These are phyloP conservation scores for Hirschfeldia incana DNA, from an alignment of 345 rosid species.

Conservation along the genomic window DNA sequence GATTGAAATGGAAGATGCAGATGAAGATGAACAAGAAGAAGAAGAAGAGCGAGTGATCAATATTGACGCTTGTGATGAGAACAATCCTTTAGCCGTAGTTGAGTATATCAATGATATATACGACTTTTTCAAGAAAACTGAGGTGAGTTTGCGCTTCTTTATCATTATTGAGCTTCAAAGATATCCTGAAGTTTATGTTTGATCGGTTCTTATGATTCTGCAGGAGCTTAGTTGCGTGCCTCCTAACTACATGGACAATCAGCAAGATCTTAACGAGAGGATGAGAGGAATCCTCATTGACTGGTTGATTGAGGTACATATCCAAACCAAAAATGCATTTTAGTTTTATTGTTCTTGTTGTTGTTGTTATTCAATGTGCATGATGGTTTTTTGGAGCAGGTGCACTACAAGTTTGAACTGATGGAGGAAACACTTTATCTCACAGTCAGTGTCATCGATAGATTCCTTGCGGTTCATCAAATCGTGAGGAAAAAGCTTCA, in stretches of 20 bases:
- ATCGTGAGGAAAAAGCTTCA: slow-evolving; percentile 88
- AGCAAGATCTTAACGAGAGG: slow-evolving; percentile 73
- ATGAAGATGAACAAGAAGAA: background rate
- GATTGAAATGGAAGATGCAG: slow-evolving; percentile 85
- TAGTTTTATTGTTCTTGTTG: background rate
- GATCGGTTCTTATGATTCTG: slow-evolving; percentile 13
- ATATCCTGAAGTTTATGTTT: slow-evolving; percentile 6
- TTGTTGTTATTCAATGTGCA: background rate
- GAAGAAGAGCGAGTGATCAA: slow-evolving; percentile 52
- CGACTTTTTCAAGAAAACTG: slow-evolving; percentile 39
- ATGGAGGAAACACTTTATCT: slow-evolving; percentile 95
- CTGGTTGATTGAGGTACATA: slow-evolving; percentile 85
- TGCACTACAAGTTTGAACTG: slow-evolving; percentile 96
- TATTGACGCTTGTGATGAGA: slow-evolving; percentile 68
- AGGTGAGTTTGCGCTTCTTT: slow-evolving; percentile 19
- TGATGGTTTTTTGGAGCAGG: slow-evolving; percentile 49
- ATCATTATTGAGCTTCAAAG: background rate
- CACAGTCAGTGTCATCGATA: slow-evolving; percentile 83
- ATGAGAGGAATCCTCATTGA: slow-evolving; percentile 95
- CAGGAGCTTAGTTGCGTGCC: slow-evolving; percentile 59
- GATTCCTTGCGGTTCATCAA: slow-evolving; percentile 66
- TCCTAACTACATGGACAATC: slow-evolving; percentile 70
- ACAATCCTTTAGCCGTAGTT: slow-evolving; percentile 68
- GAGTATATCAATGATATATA: slow-evolving; percentile 77
- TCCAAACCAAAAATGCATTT: background rate